Conservation (phyloP, 208 protist genomes). For the Herpetomonas tarakana region DNA sequence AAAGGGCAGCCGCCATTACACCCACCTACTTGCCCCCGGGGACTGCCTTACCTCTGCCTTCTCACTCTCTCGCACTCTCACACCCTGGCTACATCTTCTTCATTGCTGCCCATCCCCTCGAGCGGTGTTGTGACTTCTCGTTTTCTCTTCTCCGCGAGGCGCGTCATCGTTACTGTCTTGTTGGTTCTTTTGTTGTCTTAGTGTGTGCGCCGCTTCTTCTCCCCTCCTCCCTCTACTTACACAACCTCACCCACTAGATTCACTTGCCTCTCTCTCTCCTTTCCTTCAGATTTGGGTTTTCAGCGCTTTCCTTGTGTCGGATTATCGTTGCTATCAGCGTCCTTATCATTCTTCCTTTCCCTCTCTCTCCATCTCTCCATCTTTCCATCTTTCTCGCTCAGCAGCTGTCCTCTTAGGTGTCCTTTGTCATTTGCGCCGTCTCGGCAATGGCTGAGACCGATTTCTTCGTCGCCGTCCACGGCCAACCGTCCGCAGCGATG, state of each 20-base stretch:
- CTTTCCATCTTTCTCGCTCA: constrained; percentile 1
- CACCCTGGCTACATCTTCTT: too few relatives aligned
- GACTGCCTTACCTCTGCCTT: too few relatives aligned
- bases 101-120: too few relatives aligned
- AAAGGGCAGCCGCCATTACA: too few relatives aligned
- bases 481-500: constrained; percentile 2
- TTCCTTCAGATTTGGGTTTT: background rate
- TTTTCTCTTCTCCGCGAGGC: background rate
- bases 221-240: background rate
- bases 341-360: constrained; percentile 12
- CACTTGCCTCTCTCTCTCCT: background rate
- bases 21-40: too few relatives aligned
- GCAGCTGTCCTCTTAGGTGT: background rate
- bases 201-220: constrained; percentile 1
- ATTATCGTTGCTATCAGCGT: too few relatives aligned
- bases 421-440: background rate
- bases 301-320: background rate
- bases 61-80: too few relatives aligned
- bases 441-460: constrained; percentile 21
- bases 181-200: background rate
- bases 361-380: background rate
- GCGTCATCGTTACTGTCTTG: background rate
- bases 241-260: background rate
- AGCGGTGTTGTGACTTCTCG: too few relatives aligned
- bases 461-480: constrained; percentile 36